Evolutionary conservation across 177 flowering plant genomes (phyloP).

Genomic region (Telopea speciosissima): DNA sequence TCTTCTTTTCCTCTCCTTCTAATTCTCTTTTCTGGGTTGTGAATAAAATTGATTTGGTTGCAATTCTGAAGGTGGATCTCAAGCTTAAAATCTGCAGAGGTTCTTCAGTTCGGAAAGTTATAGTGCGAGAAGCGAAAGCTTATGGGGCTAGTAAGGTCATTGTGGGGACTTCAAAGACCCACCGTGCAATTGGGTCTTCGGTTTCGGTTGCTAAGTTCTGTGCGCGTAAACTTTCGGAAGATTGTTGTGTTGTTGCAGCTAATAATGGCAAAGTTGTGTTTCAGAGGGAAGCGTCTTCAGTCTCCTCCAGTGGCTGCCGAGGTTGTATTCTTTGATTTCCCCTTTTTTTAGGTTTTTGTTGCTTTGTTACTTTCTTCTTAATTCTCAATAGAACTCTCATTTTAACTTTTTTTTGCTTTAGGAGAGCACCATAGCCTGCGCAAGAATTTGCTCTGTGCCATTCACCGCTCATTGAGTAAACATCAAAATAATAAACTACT

Average conservation of each 20-base stretch:
- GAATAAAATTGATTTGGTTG: constrained; percentile 3
- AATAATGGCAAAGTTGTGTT: constrained; percentile 79
- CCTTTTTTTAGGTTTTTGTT: not conserved
- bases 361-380: not conserved
- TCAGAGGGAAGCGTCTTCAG: constrained; percentile 45
- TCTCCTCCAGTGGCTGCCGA: constrained; percentile 11
- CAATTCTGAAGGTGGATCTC: constrained; percentile 61
- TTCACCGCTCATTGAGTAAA: constrained; percentile 39
- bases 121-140: constrained; percentile 63
- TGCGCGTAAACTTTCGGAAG: constrained; percentile 62
- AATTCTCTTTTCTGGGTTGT: not conserved
- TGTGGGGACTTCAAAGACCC: constrained; percentile 53
- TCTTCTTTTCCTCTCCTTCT: not conserved
- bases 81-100: constrained; percentile 93
- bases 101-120: constrained; percentile 49
- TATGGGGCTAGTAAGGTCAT: constrained; percentile 53
- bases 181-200: constrained; percentile 44
- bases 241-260: constrained; percentile 68
- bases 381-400: not conserved
- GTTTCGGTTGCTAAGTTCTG: constrained; percentile 77
- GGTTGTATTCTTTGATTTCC: constrained; percentile 20
- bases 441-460: constrained; percentile 24
- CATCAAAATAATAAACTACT: constrained; percentile 25
- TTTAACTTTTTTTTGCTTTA: constrained; percentile 13
- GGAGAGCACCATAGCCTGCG: constrained; percentile 25